These are phyloP conservation scores for Elsinoe batatas DNA, from an alignment of 2,329 filamentous ascomycete species.

Conservation along the genomic window DNA sequence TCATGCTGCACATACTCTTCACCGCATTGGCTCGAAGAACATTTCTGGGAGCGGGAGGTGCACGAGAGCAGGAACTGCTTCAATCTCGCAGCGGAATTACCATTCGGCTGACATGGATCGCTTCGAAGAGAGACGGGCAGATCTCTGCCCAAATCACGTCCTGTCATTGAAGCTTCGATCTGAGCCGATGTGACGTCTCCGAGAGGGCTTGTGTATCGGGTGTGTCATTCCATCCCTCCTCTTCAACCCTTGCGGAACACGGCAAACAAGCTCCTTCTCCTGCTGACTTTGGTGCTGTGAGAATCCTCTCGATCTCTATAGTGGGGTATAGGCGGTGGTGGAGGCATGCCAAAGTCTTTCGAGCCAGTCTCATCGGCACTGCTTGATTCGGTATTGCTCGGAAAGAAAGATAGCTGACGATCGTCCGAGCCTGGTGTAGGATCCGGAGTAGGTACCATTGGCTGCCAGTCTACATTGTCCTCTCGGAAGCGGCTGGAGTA, in stretches of 20 bases:
- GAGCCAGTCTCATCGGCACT: background rate
- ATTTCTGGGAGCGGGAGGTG: too few species aligned
- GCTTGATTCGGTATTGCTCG: background rate
- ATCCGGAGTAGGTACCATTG: background rate
- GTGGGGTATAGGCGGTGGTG: slow-evolving; percentile 1
- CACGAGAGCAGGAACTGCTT: too few species aligned
- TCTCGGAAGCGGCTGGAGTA: slow-evolving; percentile 10
- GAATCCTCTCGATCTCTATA: background rate
- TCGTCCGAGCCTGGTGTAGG: background rate
- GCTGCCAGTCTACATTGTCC: slow-evolving; percentile 5
- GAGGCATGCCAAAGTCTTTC: background rate
- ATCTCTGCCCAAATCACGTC: too few species aligned
- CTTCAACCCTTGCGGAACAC: background rate
- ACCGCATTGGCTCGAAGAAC: too few species aligned
- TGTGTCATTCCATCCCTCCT: too few species aligned
- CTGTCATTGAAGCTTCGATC: too few species aligned
- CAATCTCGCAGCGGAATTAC: too few species aligned
- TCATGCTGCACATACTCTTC: too few species aligned
- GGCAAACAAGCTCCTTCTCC: slow-evolving; percentile 2
- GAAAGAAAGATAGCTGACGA: background rate
- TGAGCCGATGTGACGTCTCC: too few species aligned
- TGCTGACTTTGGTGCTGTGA: background rate
- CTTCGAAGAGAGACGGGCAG: too few species aligned
- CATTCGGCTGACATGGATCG: too few species aligned
- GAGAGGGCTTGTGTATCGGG: too few species aligned